Percentiles rank a stretch among this genome's conserved stretches.
phyloP scores from a whole-genome alignment of 2,329 filamentous ascomycete genomes.

The Pestalotiopsis sp. region DNA sequence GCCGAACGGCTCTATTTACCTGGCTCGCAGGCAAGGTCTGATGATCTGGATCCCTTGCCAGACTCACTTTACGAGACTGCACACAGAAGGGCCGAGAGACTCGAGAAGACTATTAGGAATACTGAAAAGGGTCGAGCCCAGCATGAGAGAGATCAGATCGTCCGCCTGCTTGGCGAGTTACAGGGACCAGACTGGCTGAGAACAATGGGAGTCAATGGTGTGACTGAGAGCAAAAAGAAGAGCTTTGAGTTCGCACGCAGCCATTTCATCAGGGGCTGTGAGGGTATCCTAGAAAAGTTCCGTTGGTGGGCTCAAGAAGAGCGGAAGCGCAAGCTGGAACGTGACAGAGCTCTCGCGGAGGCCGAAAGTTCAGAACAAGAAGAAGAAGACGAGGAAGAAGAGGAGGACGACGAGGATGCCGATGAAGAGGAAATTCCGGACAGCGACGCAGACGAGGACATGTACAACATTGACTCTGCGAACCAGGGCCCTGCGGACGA shows the following conservation, averaged over 20 bases:
- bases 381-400: slow-evolving; percentile 42
- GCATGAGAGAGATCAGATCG: slow-evolving; percentile 68
- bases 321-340: slow-evolving; percentile 77
- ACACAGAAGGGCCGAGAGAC: slow-evolving; percentile 62
- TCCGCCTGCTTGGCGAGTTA: slow-evolving; percentile 75
- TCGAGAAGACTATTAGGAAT: slow-evolving; percentile 66
- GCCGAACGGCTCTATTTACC: slow-evolving; percentile 60
- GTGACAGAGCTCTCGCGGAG: slow-evolving; percentile 63
- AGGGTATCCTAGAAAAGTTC: slow-evolving; percentile 85
- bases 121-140: slow-evolving; percentile 67
- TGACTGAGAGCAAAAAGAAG: slow-evolving; percentile 85
- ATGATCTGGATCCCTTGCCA: slow-evolving; percentile 56
- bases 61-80: slow-evolving; percentile 56
- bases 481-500: slow-evolving; percentile 33
- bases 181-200: slow-evolving; percentile 92
- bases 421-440: slow-evolving; percentile 22
- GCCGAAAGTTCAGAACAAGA: slow-evolving; percentile 38
- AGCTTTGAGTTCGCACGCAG: slow-evolving; percentile 83
- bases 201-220: slow-evolving; percentile 83
- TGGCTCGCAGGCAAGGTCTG: slow-evolving; percentile 51
- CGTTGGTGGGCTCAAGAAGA: slow-evolving; percentile 87
- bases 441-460: slow-evolving; percentile 38
- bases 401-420: slow-evolving; percentile 24
- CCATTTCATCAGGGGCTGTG: slow-evolving; percentile 83
- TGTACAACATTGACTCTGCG: slow-evolving; percentile 24